phyloP scores from a whole-genome alignment of 306 rosid genomes.

The Gastrolobium bilobum region DNA sequence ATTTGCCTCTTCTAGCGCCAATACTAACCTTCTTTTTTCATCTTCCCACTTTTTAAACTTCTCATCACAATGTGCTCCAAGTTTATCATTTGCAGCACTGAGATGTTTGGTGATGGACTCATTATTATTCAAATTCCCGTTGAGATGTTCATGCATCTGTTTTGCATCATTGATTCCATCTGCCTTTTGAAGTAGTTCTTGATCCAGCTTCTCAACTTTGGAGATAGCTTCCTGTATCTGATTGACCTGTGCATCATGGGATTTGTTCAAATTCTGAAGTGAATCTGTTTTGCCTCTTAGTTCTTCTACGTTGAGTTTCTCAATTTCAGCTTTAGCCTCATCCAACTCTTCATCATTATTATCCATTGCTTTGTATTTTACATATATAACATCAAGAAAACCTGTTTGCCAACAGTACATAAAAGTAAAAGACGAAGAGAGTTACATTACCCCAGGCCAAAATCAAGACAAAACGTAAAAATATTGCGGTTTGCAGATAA shows the following conservation, averaged over 20 bases:
- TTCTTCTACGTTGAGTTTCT: conserved; percentile 69
- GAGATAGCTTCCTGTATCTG: conserved; percentile 59
- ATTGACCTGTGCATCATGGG: conserved; percentile 55
- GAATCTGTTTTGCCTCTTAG: conserved; percentile 60
- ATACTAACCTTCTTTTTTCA: conserved; percentile 47
- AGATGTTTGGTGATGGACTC: conserved; percentile 63
- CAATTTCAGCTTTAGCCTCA: conserved; percentile 70
- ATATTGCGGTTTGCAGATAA: conserved; percentile 17
- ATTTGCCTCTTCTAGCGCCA: conserved; percentile 62
- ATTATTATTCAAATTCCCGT: conserved; percentile 46
- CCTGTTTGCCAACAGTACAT: conserved; percentile 34
- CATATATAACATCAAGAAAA: conserved; percentile 29
- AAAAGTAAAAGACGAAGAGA: neutral
- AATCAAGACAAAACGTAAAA: conserved; percentile 11
- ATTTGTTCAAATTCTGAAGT: conserved; percentile 64
- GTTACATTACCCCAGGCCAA: neutral
- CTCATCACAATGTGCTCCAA: conserved; percentile 58
- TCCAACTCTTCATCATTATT: conserved; percentile 66
- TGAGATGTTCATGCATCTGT: conserved; percentile 57
- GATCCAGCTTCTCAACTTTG: conserved; percentile 67
- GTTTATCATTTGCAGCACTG: conserved; percentile 61
- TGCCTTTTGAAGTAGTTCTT: conserved; percentile 61
- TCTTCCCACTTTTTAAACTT: conserved; percentile 59
- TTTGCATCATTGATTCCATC: conserved; percentile 49
- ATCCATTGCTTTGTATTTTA: conserved; percentile 57